These are phyloP conservation scores for Lumnitzera racemosa DNA, from an alignment of 345 rosid genomes.

Conservation along the genomic window DNA sequence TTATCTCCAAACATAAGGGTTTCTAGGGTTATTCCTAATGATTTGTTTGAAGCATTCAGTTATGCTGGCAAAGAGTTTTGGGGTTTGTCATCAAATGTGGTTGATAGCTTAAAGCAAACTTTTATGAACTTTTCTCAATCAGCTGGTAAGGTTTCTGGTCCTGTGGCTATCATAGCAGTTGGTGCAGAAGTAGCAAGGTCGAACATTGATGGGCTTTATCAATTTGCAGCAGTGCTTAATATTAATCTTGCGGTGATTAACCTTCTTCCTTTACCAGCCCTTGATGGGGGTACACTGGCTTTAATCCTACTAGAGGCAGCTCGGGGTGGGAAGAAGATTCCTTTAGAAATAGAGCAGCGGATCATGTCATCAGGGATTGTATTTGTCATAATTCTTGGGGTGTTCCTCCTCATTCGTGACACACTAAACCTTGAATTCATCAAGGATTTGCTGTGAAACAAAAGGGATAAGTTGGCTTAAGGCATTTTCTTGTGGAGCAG, in stretches of 20 bases:
- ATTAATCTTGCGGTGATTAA: constrained; percentile 84
- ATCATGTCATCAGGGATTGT: constrained; percentile 85
- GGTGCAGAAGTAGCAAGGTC: constrained; percentile 99
- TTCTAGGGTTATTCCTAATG: constrained; percentile 50
- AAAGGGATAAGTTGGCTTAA: no score
- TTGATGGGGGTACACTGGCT: constrained; percentile 91
- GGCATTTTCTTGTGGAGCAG: no score
- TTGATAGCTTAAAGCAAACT: constrained; percentile 79
- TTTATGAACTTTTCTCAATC: constrained; percentile 77
- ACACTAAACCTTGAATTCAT: constrained; percentile 84
- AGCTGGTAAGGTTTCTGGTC: constrained; percentile 88
- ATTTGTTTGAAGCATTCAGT: constrained; percentile 46
- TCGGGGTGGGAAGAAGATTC: constrained; percentile 88
- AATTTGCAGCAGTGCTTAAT: constrained; percentile 83
- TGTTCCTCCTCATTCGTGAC: constrained; percentile 82
- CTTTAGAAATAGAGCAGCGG: constrained; percentile 78
- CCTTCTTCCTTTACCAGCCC: constrained; percentile 86
- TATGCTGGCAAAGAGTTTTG: constrained; percentile 66
- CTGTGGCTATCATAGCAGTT: constrained; percentile 90
- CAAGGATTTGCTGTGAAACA: constrained; percentile 58
- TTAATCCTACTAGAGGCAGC: constrained; percentile 79
- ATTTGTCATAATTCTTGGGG: constrained; percentile 71
- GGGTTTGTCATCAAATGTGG: constrained; percentile 62
- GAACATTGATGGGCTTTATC: constrained; percentile 75
- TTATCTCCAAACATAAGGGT: constrained; percentile 73